A percentile compares a stretch with the other conserved stretches of the same genome.
Conservation (phyloP, 202 grass and related monocot species). For the Brachypodium distachyon region DNA sequence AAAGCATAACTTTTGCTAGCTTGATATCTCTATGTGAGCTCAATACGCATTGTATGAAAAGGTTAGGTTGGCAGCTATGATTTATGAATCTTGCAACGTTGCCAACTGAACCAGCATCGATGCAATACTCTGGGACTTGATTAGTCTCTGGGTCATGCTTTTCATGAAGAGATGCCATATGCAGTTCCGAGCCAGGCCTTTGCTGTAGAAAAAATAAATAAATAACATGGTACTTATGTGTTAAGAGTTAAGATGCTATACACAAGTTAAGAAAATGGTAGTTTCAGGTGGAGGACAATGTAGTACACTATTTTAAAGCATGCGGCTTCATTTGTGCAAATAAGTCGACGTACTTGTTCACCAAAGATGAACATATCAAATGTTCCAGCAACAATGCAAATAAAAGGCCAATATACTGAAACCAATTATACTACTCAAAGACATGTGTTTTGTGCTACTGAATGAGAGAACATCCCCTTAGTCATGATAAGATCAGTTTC, state of each 20-base stretch:
- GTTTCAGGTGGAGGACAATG: not conserved
- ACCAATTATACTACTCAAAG: not conserved
- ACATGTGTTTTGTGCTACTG: not conserved
- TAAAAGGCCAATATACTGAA: not conserved
- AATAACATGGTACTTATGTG: not conserved
- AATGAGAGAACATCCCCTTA: not conserved
- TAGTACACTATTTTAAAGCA: not conserved
- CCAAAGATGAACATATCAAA: not conserved
- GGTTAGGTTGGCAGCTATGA: slow-evolving; percentile 74
- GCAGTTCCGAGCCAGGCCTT: slow-evolving; percentile 35
- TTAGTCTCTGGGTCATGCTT: slow-evolving; percentile 32
- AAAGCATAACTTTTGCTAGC: slow-evolving; percentile 74
- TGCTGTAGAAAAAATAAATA: slow-evolving; percentile 16
- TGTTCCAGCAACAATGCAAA: not conserved
- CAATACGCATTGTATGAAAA: slow-evolving; percentile 68
- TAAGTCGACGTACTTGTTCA: not conserved
- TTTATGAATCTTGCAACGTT: slow-evolving; percentile 82
- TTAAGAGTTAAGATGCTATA: not conserved
- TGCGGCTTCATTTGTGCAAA: not conserved
- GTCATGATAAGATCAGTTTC: not conserved
- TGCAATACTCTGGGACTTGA: slow-evolving; percentile 56
- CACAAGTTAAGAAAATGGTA: not conserved
- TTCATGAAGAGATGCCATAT: slow-evolving; percentile 15
- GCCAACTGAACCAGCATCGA: slow-evolving; percentile 46
- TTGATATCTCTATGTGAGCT: slow-evolving; percentile 66